A percentile compares a stretch with the other conserved stretches of the same genome.
Conservation (phyloP, 805 yeast genomes). For the Yueomyces sinensis region DNA sequence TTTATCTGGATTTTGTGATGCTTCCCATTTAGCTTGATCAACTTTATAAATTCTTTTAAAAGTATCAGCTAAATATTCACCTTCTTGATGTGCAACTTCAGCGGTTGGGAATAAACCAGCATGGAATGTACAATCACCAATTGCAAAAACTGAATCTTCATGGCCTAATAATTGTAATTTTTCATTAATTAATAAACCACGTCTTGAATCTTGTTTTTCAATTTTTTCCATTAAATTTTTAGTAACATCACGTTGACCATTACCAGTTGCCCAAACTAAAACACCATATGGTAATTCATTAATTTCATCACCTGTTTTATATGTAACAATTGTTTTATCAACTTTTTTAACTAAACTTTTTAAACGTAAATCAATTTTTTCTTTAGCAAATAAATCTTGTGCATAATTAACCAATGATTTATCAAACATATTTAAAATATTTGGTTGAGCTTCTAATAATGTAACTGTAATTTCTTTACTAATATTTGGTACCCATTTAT, state of each 20-base stretch:
- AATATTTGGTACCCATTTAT: conserved; percentile 79
- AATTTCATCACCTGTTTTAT: conserved; percentile 51
- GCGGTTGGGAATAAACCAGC: conserved; percentile 93
- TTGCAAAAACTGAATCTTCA: conserved; percentile 60
- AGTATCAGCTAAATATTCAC: conserved; percentile 61
- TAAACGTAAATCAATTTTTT: conserved; percentile 60
- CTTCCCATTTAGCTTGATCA: conserved; percentile 39
- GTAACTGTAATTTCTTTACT: conserved; percentile 73
- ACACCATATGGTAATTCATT: conserved; percentile 86
- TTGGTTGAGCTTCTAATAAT: conserved; percentile 82
- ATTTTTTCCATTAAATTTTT: conserved; percentile 52
- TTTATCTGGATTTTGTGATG: conserved; percentile 20
- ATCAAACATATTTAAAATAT: conserved; percentile 68
- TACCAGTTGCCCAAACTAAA: conserved; percentile 96
- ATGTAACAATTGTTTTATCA: conserved; percentile 54
- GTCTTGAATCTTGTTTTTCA: conserved; percentile 68
- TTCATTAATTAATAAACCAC: conserved; percentile 82
- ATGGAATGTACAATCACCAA: conserved; percentile 87
- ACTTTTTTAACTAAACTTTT: conserved; percentile 86
- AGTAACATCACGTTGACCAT: conserved; percentile 71
- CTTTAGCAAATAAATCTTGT: conserved; percentile 54
- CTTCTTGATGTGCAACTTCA: conserved; percentile 94
- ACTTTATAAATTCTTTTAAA: conserved; percentile 53
- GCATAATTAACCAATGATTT: conserved; percentile 64
- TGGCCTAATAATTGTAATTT: conserved; percentile 74